Evolutionary conservation across 2,329 filamentous ascomycete genomes (phyloP), one percentile per base, ranked within the genome.

Genomic region (Thermothelomyces thermophilus): DNA sequence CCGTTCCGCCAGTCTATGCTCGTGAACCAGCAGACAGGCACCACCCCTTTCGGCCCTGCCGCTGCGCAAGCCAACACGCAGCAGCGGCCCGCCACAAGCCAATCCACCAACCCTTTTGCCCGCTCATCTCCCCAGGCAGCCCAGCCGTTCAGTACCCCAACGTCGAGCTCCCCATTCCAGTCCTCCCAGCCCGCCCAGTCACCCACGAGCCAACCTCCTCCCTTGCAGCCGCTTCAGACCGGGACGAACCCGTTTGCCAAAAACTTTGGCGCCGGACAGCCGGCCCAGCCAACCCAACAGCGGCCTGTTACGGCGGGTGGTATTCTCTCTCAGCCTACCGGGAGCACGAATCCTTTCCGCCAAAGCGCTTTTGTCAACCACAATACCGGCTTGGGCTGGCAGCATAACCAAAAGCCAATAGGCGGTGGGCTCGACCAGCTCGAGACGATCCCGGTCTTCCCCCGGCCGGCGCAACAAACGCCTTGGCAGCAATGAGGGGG

Each of bases 1-100:
- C 93, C 93, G 0, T 98, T 98, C 79, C 80, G 93, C 36, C 86
- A 90, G 63, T 96, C 91, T 1, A 91, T 91, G 83, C 73, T 95
- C 70, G 75, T 77, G 72, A 71, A 65, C 53, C 73, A 77, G 62
- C 72, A 74, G 59, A 68, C 70, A 17, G 54, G 54, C 36, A 51
- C 53, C 36, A 51, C 53, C 6, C 50, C 58, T 13, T 56, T 57
- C 19, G 37, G 53, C 2, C 37, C 59, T 3, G 33, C 46, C 3
- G 24, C 52, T 11, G 36, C 39, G 3, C 28, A 46, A 3, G 22
- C 42, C 17, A 37, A 53, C n/a, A 47, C 45, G 19, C 54, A 56
- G 40, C 60, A 53, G 13, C 76, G 41, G 68, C 69, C 56, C 46
- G 80, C 82, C 28, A 58, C 50, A n/a, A 58, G 48, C 47, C 84